phyloP scores from a whole-genome alignment of 805 yeast species.

The Yamadazyma endophytica region DNA sequence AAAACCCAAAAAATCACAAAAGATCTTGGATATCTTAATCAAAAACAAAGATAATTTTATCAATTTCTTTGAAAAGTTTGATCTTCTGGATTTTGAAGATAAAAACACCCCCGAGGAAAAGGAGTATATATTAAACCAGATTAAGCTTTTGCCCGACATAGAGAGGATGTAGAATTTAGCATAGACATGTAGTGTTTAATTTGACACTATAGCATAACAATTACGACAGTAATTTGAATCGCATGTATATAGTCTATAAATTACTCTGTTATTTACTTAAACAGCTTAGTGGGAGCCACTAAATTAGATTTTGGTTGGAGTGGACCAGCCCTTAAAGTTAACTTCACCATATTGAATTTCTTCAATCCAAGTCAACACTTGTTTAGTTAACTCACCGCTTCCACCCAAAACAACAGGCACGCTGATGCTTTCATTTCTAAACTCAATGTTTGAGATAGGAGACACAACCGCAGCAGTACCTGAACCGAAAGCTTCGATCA shows the following conservation, averaged over 20 bases:
- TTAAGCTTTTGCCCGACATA: constrained; percentile 66
- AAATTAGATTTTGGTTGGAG: constrained; percentile 24
- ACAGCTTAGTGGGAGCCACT: too few species aligned
- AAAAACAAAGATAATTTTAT: constrained; percentile 80
- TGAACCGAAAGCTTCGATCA: constrained; percentile 92
- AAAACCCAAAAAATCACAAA: constrained; percentile 83
- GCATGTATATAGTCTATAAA: not conserved
- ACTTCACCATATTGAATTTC: constrained; percentile 87
- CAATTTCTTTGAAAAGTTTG: constrained; percentile 63
- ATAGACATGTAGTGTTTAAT: too few species aligned
- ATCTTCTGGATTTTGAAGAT: constrained; percentile 59
- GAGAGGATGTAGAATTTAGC: constrained; percentile 18
- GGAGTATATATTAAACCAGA: constrained; percentile 71
- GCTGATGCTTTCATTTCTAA: constrained; percentile 62
- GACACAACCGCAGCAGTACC: constrained; percentile 98
- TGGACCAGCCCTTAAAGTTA: constrained; percentile 55
- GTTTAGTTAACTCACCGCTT: constrained; percentile 76
- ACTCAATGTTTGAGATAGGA: constrained; percentile 86
- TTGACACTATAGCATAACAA: not conserved
- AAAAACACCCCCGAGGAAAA: constrained; percentile 71
- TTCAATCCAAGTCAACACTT: constrained; percentile 80
- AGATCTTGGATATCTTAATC: constrained; percentile 72
- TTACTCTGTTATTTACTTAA: not conserved
- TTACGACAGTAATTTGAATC: constrained; percentile 1
- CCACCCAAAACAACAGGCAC: constrained; percentile 80